Conservation (phyloP, 148 eudicot species). For the Persicaria maculosa region DNA sequence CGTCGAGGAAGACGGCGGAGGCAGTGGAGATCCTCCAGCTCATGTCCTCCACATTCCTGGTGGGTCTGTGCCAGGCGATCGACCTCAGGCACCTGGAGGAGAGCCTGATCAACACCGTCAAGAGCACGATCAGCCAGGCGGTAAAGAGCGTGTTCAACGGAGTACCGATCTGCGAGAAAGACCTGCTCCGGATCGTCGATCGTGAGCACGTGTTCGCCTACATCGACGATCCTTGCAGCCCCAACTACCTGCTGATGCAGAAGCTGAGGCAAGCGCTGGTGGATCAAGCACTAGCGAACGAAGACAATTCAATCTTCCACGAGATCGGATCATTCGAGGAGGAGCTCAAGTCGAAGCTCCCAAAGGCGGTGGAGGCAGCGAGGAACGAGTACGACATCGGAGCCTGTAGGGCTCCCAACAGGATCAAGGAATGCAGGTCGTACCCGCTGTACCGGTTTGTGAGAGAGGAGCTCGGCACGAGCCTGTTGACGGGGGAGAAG, state of each 20-base stretch:
- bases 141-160: constrained; percentile 18
- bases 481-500: constrained; percentile 14
- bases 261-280: constrained; percentile 29
- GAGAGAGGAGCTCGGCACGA: constrained; percentile 13
- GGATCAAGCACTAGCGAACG: constrained; percentile 25
- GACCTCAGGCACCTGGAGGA: constrained; percentile 38
- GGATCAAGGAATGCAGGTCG: constrained; percentile 26
- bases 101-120: constrained; percentile 22
- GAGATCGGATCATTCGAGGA: constrained; percentile 26
- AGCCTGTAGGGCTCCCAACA: constrained; percentile 1
- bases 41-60: constrained; percentile 30
- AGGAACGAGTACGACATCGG: constrained; percentile 15
- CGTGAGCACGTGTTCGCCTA: constrained; percentile 28
- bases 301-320: constrained; percentile 23
- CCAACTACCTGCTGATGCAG: constrained; percentile 27
- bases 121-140: constrained; percentile 27
- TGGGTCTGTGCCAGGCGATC: constrained; percentile 36
- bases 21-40: constrained; percentile 31
- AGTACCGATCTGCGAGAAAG: constrained; percentile 20
- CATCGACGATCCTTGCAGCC: constrained; percentile 31
- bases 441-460: constrained; percentile 15
- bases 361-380: constrained; percentile 21
- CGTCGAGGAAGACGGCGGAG: constrained; percentile 30
- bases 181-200: constrained; percentile 26
- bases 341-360: constrained; percentile 3